Percentiles rank a stretch among this genome's conserved stretches.
Conservation (phyloP, 129 eudicot species). For the Flaveria sonorensis region DNA sequence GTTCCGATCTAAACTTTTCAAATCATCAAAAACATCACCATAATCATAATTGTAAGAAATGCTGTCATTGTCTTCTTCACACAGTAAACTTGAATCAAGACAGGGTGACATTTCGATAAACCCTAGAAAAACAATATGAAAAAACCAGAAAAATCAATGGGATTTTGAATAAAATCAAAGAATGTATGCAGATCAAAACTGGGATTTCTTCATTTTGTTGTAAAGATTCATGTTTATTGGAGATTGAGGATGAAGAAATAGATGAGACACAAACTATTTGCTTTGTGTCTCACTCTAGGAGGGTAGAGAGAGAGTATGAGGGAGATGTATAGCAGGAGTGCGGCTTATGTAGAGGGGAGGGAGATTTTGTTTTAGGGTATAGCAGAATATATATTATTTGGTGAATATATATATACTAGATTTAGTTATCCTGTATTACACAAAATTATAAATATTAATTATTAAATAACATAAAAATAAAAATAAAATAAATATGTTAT, state of each 20-base stretch:
- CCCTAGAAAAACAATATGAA: neutral
- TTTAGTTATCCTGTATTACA: too few relatives aligned
- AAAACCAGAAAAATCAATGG: neutral
- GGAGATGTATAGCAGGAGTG: conserved; percentile 40
- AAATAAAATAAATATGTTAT: too few relatives aligned
- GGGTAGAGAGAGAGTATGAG: conserved; percentile 28
- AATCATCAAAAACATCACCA: conserved; percentile 23
- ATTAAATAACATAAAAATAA: too few relatives aligned
- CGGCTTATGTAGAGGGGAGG: conserved; percentile 45
- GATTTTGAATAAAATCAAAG: conserved; percentile 17
- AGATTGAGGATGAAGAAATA: conserved; percentile 22
- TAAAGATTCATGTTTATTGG: conserved; percentile 24
- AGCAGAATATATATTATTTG: conserved; percentile 1
- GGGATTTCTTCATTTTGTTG: conserved; percentile 28
- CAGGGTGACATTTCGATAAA: conserved; percentile 53
- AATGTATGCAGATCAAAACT: conserved; percentile 28
- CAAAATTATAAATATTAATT: too few relatives aligned
- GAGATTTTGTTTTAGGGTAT: conserved; percentile 38
- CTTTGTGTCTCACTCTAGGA: conserved; percentile 33
- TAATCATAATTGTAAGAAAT: conserved; percentile 39
- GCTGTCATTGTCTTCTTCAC: conserved; percentile 61
- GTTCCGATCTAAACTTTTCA: conserved; percentile 30
- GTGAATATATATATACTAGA: conserved; percentile 12
- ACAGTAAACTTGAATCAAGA: conserved; percentile 70
- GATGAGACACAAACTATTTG: conserved; percentile 38